Conservation (phyloP, 164 flowering plant genomes). For the Akebia trifoliata region DNA sequence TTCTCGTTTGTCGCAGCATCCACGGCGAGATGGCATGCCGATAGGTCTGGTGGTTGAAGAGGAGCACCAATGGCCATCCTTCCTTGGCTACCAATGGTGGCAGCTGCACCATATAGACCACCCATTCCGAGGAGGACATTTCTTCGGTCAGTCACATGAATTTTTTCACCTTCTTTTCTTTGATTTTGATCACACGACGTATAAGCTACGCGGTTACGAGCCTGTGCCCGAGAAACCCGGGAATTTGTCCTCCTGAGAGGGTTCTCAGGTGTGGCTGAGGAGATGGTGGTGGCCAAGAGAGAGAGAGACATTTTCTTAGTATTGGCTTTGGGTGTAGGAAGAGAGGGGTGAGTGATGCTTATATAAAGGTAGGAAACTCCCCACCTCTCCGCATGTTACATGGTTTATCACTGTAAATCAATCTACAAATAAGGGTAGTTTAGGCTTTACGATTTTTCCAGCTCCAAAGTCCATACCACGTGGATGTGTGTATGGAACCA, state of each 20-base stretch:
- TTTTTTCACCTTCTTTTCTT: background rate
- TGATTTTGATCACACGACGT: conserved; percentile 11
- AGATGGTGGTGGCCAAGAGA: background rate
- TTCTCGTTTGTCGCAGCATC: background rate
- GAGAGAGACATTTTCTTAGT: conserved; percentile 3
- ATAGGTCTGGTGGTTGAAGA: conserved; percentile 11
- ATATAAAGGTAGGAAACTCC: background rate
- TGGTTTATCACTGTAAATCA: too few species aligned
- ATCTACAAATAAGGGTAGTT: too few species aligned
- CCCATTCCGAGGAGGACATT: conserved; percentile 18
- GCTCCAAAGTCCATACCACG: too few species aligned
- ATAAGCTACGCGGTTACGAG: background rate
- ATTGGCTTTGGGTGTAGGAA: background rate
- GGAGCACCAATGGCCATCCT: conserved; percentile 14
- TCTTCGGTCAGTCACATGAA: conserved; percentile 11
- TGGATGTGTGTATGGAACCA: too few species aligned
- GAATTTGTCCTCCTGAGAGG: background rate
- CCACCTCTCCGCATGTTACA: too few species aligned
- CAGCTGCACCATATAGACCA: conserved; percentile 15
- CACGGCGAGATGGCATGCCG: conserved; percentile 7
- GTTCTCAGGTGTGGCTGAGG: background rate
- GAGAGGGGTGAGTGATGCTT: background rate
- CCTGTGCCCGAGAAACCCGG: background rate
- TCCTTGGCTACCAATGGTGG: conserved; percentile 3
- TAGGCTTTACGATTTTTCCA: too few species aligned